Percentiles rank a stretch among this genome's conserved stretches.
These are phyloP conservation scores for Candida ulmi DNA, from an alignment of 805 yeast species.

Conservation along the genomic window DNA sequence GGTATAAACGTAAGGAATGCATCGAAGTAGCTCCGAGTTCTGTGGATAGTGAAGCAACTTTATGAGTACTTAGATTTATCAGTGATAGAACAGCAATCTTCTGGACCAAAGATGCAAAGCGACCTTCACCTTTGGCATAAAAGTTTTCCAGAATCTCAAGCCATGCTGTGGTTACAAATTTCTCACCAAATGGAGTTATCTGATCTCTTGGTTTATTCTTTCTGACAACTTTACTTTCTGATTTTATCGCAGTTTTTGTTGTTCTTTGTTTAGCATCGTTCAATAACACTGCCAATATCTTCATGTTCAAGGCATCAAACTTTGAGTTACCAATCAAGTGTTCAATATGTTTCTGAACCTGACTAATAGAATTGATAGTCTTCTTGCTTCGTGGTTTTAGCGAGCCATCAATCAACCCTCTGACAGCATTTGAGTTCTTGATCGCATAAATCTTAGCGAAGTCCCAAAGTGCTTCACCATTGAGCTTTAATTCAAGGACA, in stretches of 20 bases:
- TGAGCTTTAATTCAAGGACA: slow-evolving; percentile 47
- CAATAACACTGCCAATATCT: slow-evolving; percentile 12
- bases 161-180: slow-evolving; percentile 53
- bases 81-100: slow-evolving; percentile 49
- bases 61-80: slow-evolving; percentile 17
- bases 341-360: slow-evolving; percentile 49
- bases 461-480: slow-evolving; percentile 61
- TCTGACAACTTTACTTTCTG: neutral
- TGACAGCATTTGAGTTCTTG: slow-evolving; percentile 36
- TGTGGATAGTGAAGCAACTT: slow-evolving; percentile 31
- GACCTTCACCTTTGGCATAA: slow-evolving; percentile 52
- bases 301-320: slow-evolving; percentile 15
- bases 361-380: slow-evolving; percentile 27
- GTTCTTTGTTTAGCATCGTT: slow-evolving; percentile 2
- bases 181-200: slow-evolving; percentile 38
- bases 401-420: slow-evolving; percentile 52
- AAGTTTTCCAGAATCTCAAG: slow-evolving; percentile 50
- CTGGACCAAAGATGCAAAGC: slow-evolving; percentile 39
- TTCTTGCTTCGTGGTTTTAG: slow-evolving; percentile 23
- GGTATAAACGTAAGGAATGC: slow-evolving; percentile 39
- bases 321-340: slow-evolving; percentile 30
- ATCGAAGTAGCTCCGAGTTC: slow-evolving; percentile 40
- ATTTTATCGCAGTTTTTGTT: neutral
- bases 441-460: slow-evolving; percentile 49
- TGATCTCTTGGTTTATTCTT: slow-evolving; percentile 1